A percentile compares a stretch with the other conserved stretches of the same genome.
phyloP scores from a whole-genome alignment of 345 rosid species.

The Fremontodendron californicum region DNA sequence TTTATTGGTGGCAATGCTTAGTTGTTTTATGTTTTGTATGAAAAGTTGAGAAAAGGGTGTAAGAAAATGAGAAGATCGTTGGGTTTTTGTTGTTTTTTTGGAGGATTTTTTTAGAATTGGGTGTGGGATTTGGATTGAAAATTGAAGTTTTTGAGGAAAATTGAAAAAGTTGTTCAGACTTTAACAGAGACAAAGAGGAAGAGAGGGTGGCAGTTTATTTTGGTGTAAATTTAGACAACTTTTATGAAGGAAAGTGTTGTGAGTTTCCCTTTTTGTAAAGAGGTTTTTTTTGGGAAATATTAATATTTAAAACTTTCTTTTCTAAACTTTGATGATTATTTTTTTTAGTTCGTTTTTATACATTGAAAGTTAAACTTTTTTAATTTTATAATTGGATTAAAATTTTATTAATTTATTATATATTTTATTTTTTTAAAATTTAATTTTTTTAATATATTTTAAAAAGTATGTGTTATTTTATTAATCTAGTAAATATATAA shows the following conservation, averaged over 20 bases:
- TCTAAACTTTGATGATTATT: too few relatives aligned
- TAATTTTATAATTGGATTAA: too few relatives aligned
- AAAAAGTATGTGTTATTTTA: too few relatives aligned
- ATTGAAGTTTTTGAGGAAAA: background rate
- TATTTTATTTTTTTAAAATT: too few relatives aligned
- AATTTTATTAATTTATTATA: too few relatives aligned
- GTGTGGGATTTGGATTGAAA: background rate
- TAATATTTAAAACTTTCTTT: too few relatives aligned
- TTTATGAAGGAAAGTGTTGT: background rate
- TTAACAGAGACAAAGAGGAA: background rate
- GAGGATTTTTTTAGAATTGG: background rate
- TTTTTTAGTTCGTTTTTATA: too few relatives aligned
- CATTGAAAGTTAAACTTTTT: too few relatives aligned
- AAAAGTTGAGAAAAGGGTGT: background rate
- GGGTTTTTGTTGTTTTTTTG: background rate
- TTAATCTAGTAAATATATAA: too few relatives aligned
- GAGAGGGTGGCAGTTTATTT: too few relatives aligned
- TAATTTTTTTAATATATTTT: too few relatives aligned
- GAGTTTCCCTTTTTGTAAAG: background rate
- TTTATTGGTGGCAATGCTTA: background rate
- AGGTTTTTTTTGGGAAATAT: background rate
- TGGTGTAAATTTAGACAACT: background rate
- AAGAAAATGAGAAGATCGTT: background rate
- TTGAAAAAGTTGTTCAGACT: slow-evolving; percentile 1
- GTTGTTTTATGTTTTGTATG: background rate